Evolutionary conservation across 495 filamentous ascomycete species (phyloP).

Genomic region (Glonium stellatum): DNA sequence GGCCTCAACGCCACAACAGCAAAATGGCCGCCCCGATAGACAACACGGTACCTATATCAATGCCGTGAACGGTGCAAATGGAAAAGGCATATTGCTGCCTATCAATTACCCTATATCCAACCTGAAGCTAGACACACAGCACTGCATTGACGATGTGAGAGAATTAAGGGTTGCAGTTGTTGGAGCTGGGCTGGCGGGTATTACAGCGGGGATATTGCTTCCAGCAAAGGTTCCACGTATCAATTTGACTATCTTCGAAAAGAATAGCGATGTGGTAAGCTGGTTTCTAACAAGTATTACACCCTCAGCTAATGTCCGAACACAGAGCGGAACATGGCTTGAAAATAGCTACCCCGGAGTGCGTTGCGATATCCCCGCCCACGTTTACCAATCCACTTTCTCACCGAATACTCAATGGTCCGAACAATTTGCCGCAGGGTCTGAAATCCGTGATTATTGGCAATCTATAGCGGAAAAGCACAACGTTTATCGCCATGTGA

Average conservation of each 20-base stretch:
- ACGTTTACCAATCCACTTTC: conserved; percentile 64
- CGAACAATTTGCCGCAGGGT: conserved; percentile 55
- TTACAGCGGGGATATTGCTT: conserved; percentile 45
- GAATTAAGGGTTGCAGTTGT: conserved; percentile 41
- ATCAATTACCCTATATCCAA: conserved; percentile 15
- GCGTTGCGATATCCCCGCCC: conserved; percentile 60
- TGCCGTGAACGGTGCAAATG: no score
- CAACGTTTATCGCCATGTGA: conserved; percentile 52
- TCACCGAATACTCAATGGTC: conserved; percentile 60
- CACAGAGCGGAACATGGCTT: conserved; percentile 49
- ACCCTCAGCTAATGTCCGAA: neutral
- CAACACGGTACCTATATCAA: no score
- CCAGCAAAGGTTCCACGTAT: conserved; percentile 47
- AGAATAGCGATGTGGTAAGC: conserved; percentile 49
- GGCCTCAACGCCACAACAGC: no score
- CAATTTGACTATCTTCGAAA: conserved; percentile 50
- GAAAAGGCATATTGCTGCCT: no score
- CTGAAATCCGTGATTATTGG: conserved; percentile 62
- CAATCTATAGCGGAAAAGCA: conserved; percentile 53
- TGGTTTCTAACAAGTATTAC: neutral
- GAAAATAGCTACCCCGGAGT: conserved; percentile 56
- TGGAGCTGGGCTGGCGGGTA: conserved; percentile 47
- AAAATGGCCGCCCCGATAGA: no score
- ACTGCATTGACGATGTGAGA: conserved; percentile 16
- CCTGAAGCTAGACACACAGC: conserved; percentile 20